Evolutionary conservation across 108 stramenopile genomes (phyloP).

Genomic region (Parietichytrium sp.): DNA sequence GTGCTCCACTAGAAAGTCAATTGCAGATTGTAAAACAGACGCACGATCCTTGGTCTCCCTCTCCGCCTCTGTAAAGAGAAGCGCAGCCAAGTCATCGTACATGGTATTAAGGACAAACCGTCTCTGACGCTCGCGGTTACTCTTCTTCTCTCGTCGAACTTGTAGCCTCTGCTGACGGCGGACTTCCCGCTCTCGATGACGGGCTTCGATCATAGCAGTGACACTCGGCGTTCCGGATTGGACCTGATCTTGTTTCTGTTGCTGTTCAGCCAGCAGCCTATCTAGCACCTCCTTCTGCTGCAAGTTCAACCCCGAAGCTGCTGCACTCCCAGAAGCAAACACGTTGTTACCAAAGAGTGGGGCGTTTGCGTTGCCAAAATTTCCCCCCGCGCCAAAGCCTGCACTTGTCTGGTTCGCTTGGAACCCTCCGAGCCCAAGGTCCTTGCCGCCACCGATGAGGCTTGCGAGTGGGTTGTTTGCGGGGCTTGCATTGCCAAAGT

Average conservation of each 20-base stretch:
- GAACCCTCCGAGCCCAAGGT: too few species aligned
- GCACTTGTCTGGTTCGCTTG: too few species aligned
- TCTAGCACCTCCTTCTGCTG: neutral
- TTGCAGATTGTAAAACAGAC: neutral
- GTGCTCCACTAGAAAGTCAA: neutral
- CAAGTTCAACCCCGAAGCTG: neutral
- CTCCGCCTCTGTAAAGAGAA: neutral
- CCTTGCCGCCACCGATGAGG: too few species aligned
- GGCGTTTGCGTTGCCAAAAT: too few species aligned
- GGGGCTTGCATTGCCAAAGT: too few species aligned
- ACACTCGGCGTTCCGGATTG: neutral
- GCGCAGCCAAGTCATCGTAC: neutral
- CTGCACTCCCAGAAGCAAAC: too few species aligned
- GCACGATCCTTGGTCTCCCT: slow-evolving; percentile 30
- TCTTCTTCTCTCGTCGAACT: slow-evolving; percentile 20
- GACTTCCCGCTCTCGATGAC: slow-evolving; percentile 4
- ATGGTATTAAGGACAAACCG: slow-evolving; percentile 19
- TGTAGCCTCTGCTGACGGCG: slow-evolving; percentile 1
- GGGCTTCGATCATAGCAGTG: neutral
- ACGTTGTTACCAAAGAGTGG: too few species aligned
- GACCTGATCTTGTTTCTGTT: neutral
- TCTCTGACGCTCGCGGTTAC: neutral
- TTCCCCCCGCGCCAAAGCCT: too few species aligned
- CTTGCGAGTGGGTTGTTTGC: too few species aligned
- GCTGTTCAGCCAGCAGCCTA: neutral